A percentile compares a stretch with the other conserved stretches of the same genome.
Conservation (phyloP, 1,139 yeast genomes). For the Barnettozyma hawaiiensis region DNA sequence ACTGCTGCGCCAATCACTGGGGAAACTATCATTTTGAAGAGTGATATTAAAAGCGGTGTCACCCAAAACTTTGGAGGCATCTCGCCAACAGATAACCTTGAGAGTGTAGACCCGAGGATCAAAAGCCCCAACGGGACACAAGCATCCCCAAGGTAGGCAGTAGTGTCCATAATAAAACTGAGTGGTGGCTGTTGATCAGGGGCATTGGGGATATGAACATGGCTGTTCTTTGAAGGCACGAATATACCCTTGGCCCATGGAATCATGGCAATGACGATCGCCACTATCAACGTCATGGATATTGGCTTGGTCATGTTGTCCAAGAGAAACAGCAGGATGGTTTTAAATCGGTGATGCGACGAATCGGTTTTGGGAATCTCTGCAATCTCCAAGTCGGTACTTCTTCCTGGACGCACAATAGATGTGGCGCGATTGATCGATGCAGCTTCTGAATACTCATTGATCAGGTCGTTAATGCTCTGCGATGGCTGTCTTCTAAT, state of each 20-base stretch:
- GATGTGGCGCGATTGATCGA: constrained; percentile 14
- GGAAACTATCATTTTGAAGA: constrained; percentile 45
- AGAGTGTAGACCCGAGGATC: constrained; percentile 79
- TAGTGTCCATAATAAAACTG: constrained; percentile 75
- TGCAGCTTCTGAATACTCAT: constrained; percentile 47
- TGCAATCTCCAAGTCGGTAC: constrained; percentile 11
- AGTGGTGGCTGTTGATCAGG: constrained; percentile 79
- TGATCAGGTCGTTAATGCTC: constrained; percentile 35
- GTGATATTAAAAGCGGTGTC: constrained; percentile 40
- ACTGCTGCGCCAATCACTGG: constrained; percentile 60
- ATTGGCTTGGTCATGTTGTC: constrained; percentile 54
- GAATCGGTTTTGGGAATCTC: neutral
- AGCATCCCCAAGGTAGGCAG: constrained; percentile 77
- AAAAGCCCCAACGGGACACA: constrained; percentile 83
- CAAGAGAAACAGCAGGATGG: constrained; percentile 27
- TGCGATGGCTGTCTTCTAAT: constrained; percentile 11
- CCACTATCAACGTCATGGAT: constrained; percentile 47
- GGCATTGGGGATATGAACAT: constrained; percentile 49
- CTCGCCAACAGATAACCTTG: constrained; percentile 67
- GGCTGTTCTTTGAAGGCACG: constrained; percentile 32
- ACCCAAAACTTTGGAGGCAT: constrained; percentile 48
- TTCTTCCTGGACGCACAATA: constrained; percentile 18
- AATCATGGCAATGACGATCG: constrained; percentile 55
- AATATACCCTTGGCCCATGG: constrained; percentile 72
- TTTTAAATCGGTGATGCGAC: too few relatives aligned